These are phyloP conservation scores for Kurtzmaniella cleridarum DNA, from an alignment of 805 yeast species.

Conservation along the genomic window DNA sequence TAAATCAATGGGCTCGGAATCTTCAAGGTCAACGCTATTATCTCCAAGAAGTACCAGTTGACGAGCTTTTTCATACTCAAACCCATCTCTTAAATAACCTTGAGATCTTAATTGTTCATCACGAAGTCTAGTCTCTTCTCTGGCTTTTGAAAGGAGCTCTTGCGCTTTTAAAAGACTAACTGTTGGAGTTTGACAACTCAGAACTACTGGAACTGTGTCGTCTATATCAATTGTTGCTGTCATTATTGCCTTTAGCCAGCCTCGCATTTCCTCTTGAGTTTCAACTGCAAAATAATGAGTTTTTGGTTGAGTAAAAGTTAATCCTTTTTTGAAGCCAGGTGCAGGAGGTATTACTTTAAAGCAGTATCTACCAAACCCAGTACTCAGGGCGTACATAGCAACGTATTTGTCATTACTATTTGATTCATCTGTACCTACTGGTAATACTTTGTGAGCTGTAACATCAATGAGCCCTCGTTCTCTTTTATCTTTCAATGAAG, in stretches of 20 bases:
- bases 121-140: conserved; percentile 63
- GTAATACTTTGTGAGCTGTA: conserved; percentile 87
- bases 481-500: conserved; percentile 66
- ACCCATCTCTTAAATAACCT: conserved; percentile 27
- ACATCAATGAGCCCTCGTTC: conserved; percentile 95
- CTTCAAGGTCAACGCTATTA: conserved; percentile 4
- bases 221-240: conserved; percentile 96
- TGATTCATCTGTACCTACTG: conserved; percentile 47
- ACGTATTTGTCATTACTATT: conserved; percentile 78
- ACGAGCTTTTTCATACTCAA: conserved; percentile 7
- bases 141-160: conserved; percentile 74
- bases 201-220: conserved; percentile 84
- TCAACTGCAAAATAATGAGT: conserved; percentile 96
- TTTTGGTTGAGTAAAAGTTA: conserved; percentile 93
- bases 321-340: conserved; percentile 92
- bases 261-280: conserved; percentile 82
- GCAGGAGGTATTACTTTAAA: conserved; percentile 95
- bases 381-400: conserved; percentile 84
- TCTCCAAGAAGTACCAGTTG: neutral
- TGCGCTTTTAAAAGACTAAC: conserved; percentile 84
- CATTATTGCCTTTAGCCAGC: conserved; percentile 92
- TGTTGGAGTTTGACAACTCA: conserved; percentile 94
- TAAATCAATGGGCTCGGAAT: conserved; percentile 9
- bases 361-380: conserved; percentile 91
- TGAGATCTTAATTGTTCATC: conserved; percentile 45